Evolutionary conservation across 2,329 filamentous ascomycete species (phyloP).

Genomic region (Drechslerella dactyloides): DNA sequence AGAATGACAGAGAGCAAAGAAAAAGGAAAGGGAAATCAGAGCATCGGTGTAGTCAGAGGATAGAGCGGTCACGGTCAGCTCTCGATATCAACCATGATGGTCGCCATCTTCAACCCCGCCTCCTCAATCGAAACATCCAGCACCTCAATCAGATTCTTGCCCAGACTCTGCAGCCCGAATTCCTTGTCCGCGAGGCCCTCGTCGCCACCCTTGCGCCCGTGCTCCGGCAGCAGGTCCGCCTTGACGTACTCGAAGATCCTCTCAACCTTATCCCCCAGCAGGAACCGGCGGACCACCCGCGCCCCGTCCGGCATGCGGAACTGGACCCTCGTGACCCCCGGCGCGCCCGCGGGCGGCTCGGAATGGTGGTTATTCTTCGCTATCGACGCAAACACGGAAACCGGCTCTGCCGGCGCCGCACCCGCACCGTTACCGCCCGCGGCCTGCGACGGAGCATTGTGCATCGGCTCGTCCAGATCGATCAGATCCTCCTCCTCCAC

Average conservation of each 20-base stretch:
- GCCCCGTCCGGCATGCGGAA: conserved; percentile 80
- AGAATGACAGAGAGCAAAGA: not conserved
- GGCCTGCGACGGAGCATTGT: conserved; percentile 45
- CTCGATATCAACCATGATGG: conserved; percentile 91
- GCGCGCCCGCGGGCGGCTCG: conserved; percentile 75
- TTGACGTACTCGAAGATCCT: conserved; percentile 97
- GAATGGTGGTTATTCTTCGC: conserved; percentile 73
- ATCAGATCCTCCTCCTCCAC: conserved; percentile 58
- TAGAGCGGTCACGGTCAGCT: conserved; percentile 61
- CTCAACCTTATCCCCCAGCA: conserved; percentile 74
- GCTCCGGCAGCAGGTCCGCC: conserved; percentile 69
- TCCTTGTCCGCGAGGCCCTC: conserved; percentile 57
- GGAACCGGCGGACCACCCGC: conserved; percentile 85
- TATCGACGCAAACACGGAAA: conserved; percentile 71
- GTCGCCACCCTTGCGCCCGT: conserved; percentile 75
- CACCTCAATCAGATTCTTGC: conserved; percentile 79
- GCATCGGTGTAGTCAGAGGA: conserved; percentile 49
- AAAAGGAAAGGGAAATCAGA: conserved; percentile 25
- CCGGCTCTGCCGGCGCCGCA: conserved; percentile 56
- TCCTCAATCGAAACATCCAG: conserved; percentile 78
- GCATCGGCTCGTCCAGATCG: conserved; percentile 56
- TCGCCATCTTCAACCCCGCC: conserved; percentile 86
- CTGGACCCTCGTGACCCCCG: conserved; percentile 83
- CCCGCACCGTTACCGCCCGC: conserved; percentile 50
- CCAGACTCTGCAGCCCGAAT: conserved; percentile 89